phyloP scores from a whole-genome alignment of 371 early-diverging fungal species.

The Amoeboaphelidium protococcarum region DNA sequence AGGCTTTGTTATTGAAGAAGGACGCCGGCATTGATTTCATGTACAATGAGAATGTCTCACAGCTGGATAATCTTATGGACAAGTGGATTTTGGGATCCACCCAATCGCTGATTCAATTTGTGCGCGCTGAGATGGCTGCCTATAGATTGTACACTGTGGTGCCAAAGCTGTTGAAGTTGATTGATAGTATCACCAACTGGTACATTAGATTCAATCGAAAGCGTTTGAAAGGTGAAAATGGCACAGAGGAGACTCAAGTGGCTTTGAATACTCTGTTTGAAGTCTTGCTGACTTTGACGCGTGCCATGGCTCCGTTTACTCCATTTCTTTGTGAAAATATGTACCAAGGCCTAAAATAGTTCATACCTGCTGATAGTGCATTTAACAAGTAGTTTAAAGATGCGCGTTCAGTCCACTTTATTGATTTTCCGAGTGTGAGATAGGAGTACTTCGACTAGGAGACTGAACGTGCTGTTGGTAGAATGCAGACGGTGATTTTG shows the following conservation, averaged over 20 bases:
- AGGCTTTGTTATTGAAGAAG: slow-evolving; percentile 64
- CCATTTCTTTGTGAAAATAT: slow-evolving; percentile 96
- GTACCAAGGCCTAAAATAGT: slow-evolving; percentile 72
- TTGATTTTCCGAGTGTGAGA: slow-evolving; percentile 71
- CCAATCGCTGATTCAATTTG: slow-evolving; percentile 71
- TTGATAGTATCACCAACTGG: slow-evolving; percentile 97
- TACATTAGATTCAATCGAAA: slow-evolving; percentile 98
- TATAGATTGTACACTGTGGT: slow-evolving; percentile 95
- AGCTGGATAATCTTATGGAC: slow-evolving; percentile 79
- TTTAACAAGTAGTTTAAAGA: too few species aligned
- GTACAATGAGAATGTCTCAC: slow-evolving; percentile 34
- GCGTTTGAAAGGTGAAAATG: slow-evolving; percentile 82
- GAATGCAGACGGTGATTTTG: slow-evolving; percentile 95
- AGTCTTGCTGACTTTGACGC: slow-evolving; percentile 69
- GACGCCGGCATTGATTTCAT: slow-evolving; percentile 47
- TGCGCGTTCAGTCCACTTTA: slow-evolving; percentile 67
- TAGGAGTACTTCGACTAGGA: slow-evolving; percentile 81
- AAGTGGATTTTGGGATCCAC: slow-evolving; percentile 86
- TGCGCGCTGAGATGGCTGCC: slow-evolving; percentile 68
- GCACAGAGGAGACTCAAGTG: slow-evolving; percentile 47
- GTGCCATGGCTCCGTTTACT: slow-evolving; percentile 95
- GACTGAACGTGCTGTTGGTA: slow-evolving; percentile 72
- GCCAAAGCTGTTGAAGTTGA: slow-evolving; percentile 59
- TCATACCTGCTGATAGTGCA: slow-evolving; percentile 14
- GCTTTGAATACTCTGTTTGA: slow-evolving; percentile 82